phyloP scores from a whole-genome alignment of 2,329 filamentous ascomycete species.

The Claviceps sp. region DNA sequence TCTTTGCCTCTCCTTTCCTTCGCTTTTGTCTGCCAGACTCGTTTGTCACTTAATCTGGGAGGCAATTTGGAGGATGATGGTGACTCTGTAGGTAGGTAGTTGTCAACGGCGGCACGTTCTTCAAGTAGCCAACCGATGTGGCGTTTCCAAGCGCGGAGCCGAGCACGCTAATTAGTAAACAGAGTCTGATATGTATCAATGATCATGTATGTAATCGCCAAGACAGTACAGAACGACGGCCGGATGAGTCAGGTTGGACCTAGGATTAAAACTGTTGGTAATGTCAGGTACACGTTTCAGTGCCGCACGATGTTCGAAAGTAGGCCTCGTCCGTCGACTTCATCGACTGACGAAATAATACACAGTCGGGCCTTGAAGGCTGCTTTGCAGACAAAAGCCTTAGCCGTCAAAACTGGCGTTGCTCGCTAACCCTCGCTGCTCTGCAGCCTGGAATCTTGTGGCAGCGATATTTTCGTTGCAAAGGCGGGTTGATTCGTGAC shows the following conservation, averaged over 20 bases:
- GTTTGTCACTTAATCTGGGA: too few relatives aligned
- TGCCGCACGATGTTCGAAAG: too few relatives aligned
- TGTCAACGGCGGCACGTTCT: not conserved
- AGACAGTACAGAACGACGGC: not conserved
- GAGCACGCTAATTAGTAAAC: not conserved
- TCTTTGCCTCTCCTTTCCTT: not conserved
- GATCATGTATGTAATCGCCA: not conserved
- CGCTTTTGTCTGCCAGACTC: not conserved
- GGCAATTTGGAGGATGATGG: not conserved
- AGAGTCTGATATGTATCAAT: not conserved
- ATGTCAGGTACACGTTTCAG: too few relatives aligned
- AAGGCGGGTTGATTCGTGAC: not conserved
- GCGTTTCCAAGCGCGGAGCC: not conserved
- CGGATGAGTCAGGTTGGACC: not conserved
- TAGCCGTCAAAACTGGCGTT: too few relatives aligned
- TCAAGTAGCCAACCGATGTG: not conserved
- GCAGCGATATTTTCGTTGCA: too few relatives aligned
- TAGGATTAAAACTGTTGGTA: not conserved
- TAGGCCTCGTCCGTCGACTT: too few relatives aligned
- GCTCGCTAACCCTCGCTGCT: too few relatives aligned
- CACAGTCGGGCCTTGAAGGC: too few relatives aligned
- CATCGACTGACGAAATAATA: too few relatives aligned
- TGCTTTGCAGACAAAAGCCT: too few relatives aligned
- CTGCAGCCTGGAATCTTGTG: too few relatives aligned
- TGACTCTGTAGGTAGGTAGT: not conserved